Evolutionary conservation across 768 basidiomycete species (phyloP).

Genomic region (Filobasidium floriforme): DNA sequence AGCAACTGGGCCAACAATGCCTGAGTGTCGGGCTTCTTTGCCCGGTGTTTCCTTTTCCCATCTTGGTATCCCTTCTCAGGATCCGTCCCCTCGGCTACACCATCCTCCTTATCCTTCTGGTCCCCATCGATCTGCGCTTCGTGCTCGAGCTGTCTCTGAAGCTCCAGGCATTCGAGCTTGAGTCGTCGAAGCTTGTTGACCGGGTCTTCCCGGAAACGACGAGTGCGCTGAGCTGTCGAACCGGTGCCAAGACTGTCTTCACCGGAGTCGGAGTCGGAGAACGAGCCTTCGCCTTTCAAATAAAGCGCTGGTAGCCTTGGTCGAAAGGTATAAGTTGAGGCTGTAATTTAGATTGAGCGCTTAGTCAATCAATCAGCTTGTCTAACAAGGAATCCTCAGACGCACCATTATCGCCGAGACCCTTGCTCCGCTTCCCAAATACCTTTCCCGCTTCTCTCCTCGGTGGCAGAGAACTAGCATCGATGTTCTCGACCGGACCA

Average conservation of each 20-base stretch:
- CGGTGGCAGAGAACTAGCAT: slow-evolving; percentile 28
- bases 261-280: slow-evolving; percentile 16
- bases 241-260: slow-evolving; percentile 14
- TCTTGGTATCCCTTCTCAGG: slow-evolving; percentile 55
- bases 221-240: slow-evolving; percentile 2
- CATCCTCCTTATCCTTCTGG: slow-evolving; percentile 45
- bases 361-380: background rate
- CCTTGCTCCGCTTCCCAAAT: slow-evolving; percentile 29
- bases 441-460: slow-evolving; percentile 31
- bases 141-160: slow-evolving; percentile 64
- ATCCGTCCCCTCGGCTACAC: slow-evolving; percentile 54
- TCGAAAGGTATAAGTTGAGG: slow-evolving; percentile 25
- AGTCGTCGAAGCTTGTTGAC: slow-evolving; percentile 49
- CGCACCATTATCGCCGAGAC: slow-evolving; percentile 10
- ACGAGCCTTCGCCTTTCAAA: background rate
- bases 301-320: slow-evolving; percentile 32
- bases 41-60: slow-evolving; percentile 49
- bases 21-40: slow-evolving; percentile 21
- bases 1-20: slow-evolving; percentile 26
- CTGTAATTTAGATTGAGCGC: background rate
- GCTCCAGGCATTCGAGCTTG: slow-evolving; percentile 66
- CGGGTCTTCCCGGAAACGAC: slow-evolving; percentile 38
- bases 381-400: background rate
- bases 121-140: slow-evolving; percentile 48
- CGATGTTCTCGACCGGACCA: slow-evolving; percentile 27